Base-by-base conservation (phyloP, 2,329 filamentous ascomycete species). In the Fusarium sp. region DNA sequence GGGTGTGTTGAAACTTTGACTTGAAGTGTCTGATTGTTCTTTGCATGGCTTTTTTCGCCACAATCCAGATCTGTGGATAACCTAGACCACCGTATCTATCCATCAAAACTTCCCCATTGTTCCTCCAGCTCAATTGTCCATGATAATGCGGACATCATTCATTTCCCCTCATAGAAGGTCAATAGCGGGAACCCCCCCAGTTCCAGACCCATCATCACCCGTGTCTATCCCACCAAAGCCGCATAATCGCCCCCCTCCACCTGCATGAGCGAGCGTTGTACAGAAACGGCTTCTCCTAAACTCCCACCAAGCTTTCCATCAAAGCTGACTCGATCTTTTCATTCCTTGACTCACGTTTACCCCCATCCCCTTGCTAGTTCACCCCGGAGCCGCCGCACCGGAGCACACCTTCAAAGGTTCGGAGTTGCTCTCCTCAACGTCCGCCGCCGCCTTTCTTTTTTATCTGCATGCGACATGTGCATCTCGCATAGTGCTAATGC, bases 401-500 rank as follows among this genome's bases (percentile, higher is more conserved):
- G 71, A 65, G 71, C 37, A 47, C n/a, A 20, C 20, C 24, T 38
- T 2, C 27, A 31, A 34, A 34, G 16, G 31, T 18, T 38, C 71
- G 71, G 71, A 71, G 68, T 65, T 62, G 37, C 42, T 62, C 45
- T 20, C 57, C 47, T 52, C 34, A 40, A 29, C 60, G 22, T 24
- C 34, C 40, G 16, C 35, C n/a, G 13, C n/a, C 22, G 29, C 18
- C 27, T 31, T 27, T 24, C 18, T n/a, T 31, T 27, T 24, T 27
- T 47, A 37, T 31, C 42, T 38, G 20, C 20, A 58, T 58, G 54
- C 54, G 22, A 8, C 66, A 68, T 70, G 56, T 52, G 63, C 72
- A 57, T 71, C 66, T 8, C 61, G 69, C 72, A 75, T 74, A 40
- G 14, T 5, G 13, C 72, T 73, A 75, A 73, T 75, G 72, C 72